Conservation (phyloP, 2,329 filamentous ascomycete species). For the Dissoconium aciculare region DNA sequence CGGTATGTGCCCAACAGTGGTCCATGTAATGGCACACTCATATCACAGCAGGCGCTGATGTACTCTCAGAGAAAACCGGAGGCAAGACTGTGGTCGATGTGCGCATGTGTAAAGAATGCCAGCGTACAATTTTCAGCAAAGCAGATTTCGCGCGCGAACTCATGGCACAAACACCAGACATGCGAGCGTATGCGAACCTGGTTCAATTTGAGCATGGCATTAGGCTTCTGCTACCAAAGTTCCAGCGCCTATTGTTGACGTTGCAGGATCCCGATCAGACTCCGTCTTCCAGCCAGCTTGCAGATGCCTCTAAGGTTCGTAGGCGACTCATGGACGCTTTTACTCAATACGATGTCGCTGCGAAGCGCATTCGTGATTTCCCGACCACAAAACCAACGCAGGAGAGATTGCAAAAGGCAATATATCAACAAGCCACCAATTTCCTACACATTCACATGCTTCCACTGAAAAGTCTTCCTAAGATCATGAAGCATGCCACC, state of each 20-base stretch:
- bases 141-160: conserved; percentile 64
- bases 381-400: conserved; percentile 59
- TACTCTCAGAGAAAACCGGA: conserved; percentile 28
- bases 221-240: conserved; percentile 62
- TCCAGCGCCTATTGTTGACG: conserved; percentile 59
- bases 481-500: conserved; percentile 40
- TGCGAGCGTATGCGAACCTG: conserved; percentile 69
- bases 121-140: conserved; percentile 52
- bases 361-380: conserved; percentile 65
- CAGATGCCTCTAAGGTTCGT: conserved; percentile 78
- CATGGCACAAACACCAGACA: conserved; percentile 52
- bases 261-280: conserved; percentile 58
- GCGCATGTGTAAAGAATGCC: conserved; percentile 86
- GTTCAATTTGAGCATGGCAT: conserved; percentile 82
- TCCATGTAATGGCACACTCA: conserved; percentile 21
- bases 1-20: conserved; percentile 31
- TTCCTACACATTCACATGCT: conserved; percentile 88
- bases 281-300: conserved; percentile 53
- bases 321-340: conserved; percentile 81
- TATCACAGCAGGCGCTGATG: conserved; percentile 19
- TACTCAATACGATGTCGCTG: conserved; percentile 69
- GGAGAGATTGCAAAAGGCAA: conserved; percentile 58
- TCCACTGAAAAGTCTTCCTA: conserved; percentile 47
- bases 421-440: conserved; percentile 66
- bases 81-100: conserved; percentile 58